These are phyloP conservation scores for Camelina laxa DNA, from an alignment of 345 rosid species.

Conservation along the genomic window DNA sequence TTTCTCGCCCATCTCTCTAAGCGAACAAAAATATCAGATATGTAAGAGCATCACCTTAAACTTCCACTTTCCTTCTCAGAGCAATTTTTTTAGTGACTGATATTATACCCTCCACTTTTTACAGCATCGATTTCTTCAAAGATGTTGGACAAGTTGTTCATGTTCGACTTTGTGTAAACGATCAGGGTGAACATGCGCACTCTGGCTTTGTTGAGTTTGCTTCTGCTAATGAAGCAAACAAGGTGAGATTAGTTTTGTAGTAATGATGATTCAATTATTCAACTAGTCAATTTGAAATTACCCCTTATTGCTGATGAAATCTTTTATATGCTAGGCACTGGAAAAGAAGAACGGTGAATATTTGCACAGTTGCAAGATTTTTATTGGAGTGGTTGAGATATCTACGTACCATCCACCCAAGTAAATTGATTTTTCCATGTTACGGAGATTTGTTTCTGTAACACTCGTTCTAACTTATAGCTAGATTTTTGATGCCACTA, in stretches of 20 bases:
- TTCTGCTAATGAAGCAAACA: neutral
- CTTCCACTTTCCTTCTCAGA: neutral
- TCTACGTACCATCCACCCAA: too few relatives aligned
- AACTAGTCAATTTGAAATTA: neutral
- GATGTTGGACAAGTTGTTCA: neutral
- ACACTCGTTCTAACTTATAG: too few relatives aligned
- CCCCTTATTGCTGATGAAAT: neutral
- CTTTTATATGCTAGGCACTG: neutral
- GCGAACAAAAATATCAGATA: neutral
- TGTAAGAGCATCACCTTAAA: neutral
- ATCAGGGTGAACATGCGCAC: neutral
- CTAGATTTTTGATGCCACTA: too few relatives aligned
- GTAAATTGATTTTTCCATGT: too few relatives aligned
- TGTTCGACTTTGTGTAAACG: neutral
- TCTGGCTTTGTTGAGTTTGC: neutral
- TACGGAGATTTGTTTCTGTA: too few relatives aligned
- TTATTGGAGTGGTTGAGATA: too few relatives aligned
- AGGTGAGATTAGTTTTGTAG: neutral
- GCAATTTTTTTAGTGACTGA: neutral
- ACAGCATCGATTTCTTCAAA: neutral
- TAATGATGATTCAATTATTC: neutral
- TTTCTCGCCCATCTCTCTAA: neutral
- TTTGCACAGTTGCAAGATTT: neutral
- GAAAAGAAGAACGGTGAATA: neutral
- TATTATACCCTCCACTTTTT: neutral